These are phyloP conservation scores for Arabidopsis lyrata DNA, from an alignment of 441 rosid genomes.

Conservation along the genomic window DNA sequence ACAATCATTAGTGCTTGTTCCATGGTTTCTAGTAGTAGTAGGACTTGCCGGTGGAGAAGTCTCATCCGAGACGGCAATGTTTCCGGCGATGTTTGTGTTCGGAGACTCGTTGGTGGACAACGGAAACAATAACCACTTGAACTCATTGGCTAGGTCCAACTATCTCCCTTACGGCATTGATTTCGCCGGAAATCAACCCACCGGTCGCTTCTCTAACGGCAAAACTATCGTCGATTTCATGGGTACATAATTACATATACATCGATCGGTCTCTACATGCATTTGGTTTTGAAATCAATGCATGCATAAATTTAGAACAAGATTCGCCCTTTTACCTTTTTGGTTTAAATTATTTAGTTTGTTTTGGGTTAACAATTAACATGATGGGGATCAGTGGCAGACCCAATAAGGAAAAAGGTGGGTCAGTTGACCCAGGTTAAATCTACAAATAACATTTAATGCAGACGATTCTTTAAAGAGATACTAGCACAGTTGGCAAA, in stretches of 20 bases:
- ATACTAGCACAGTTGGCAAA: no score
- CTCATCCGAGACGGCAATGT: conserved; percentile 29
- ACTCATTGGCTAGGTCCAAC: conserved; percentile 57
- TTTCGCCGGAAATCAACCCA: conserved; percentile 49
- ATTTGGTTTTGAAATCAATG: not conserved
- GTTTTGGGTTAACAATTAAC: not conserved
- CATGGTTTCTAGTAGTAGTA: conserved; percentile 18
- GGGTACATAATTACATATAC: conserved; percentile 47
- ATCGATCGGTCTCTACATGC: not conserved
- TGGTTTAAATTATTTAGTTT: not conserved
- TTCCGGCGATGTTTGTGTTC: conserved; percentile 67
- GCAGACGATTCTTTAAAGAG: no score
- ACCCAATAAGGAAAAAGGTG: no score
- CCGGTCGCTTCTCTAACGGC: conserved; percentile 68
- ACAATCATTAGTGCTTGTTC: not conserved
- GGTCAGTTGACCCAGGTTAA: no score
- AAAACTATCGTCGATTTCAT: conserved; percentile 68
- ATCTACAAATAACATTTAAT: no score
- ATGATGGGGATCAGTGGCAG: not conserved
- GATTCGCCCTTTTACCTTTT: not conserved
- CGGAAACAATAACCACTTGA: conserved; percentile 68
- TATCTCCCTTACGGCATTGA: conserved; percentile 73
- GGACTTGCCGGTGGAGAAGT: conserved; percentile 12
- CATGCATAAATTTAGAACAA: not conserved
- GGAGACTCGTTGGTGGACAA: conserved; percentile 72